Evolutionary conservation across 192 early-diverging fungal genomes (phyloP).

Genomic region (Geranomyces variabilis): DNA sequence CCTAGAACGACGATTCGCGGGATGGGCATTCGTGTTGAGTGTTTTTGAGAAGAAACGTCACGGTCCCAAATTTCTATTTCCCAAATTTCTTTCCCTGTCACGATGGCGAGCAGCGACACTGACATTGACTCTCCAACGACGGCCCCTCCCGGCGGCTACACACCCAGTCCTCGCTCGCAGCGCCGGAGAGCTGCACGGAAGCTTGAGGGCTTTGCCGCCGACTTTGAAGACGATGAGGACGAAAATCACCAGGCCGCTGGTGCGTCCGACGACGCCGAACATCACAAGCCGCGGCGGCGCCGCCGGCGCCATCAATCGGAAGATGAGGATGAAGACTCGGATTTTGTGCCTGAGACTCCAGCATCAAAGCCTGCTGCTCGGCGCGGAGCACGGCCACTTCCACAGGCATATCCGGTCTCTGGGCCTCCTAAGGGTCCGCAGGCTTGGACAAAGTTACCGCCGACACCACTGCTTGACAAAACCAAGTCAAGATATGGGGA

Average conservation of each 20-base stretch:
- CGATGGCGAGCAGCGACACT: conserved; percentile 1
- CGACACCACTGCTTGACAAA: not conserved
- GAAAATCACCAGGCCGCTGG: no score
- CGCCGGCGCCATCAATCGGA: not conserved
- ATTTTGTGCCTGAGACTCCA: conserved; percentile 2
- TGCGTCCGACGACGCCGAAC: no score
- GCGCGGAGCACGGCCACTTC: not conserved
- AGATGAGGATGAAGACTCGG: conserved; percentile 13
- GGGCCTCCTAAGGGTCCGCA: not conserved
- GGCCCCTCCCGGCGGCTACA: not conserved
- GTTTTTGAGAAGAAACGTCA: no score
- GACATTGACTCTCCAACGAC: not conserved
- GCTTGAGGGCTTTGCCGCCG: no score
- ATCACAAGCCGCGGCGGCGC: not conserved
- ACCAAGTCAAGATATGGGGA: conserved; percentile 6
- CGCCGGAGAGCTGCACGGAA: not conserved
- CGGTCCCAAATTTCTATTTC: no score
- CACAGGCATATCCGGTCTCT: not conserved
- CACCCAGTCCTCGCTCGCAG: not conserved
- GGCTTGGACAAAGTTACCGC: not conserved
- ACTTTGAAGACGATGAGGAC: no score
- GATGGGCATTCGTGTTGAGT: no score
- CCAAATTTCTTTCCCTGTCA: no score
- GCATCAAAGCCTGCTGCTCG: not conserved
- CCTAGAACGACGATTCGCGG: no score